Evolutionary conservation across 164 flowering plant species (phyloP).

Genomic region (Liquidambar formosana): DNA sequence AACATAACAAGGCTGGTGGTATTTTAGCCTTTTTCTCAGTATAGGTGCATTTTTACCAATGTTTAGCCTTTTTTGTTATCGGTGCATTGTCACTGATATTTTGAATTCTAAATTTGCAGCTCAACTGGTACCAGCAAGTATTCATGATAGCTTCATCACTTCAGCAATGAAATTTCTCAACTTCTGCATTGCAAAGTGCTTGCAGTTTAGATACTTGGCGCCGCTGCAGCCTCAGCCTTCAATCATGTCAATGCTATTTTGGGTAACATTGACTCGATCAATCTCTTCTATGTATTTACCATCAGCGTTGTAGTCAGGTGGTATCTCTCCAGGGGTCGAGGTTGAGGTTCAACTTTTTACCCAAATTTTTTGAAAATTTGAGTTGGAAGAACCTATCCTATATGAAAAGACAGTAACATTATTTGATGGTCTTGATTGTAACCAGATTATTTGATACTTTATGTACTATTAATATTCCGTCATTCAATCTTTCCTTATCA

Average conservation of each 20-base stretch:
- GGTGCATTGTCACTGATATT: background rate
- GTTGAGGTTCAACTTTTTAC: too few relatives aligned
- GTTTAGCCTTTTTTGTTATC: background rate
- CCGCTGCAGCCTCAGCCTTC: conserved; percentile 4
- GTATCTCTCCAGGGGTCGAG: too few relatives aligned
- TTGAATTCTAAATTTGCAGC: conserved; percentile 1
- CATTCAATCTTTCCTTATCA: too few relatives aligned
- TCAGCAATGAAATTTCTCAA: conserved; percentile 20
- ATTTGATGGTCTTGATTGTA: too few relatives aligned
- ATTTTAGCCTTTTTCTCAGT: too few relatives aligned
- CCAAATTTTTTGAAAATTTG: too few relatives aligned
- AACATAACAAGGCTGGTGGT: too few relatives aligned
- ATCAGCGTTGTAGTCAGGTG: too few relatives aligned
- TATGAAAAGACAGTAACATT: too few relatives aligned
- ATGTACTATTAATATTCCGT: too few relatives aligned
- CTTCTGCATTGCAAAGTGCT: conserved; percentile 22
- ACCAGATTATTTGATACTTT: too few relatives aligned
- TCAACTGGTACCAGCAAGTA: conserved; percentile 2
- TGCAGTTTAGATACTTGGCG: conserved; percentile 19
- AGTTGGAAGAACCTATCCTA: too few relatives aligned
- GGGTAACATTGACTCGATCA: conserved; percentile 23
- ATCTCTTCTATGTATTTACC: conserved; percentile 15
- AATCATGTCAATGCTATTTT: conserved; percentile 19
- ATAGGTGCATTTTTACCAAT: background rate
- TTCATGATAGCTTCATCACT: conserved; percentile 9